Evolutionary conservation across 768 basidiomycete species (phyloP).

Genomic region (Amanita pallidorosea): DNA sequence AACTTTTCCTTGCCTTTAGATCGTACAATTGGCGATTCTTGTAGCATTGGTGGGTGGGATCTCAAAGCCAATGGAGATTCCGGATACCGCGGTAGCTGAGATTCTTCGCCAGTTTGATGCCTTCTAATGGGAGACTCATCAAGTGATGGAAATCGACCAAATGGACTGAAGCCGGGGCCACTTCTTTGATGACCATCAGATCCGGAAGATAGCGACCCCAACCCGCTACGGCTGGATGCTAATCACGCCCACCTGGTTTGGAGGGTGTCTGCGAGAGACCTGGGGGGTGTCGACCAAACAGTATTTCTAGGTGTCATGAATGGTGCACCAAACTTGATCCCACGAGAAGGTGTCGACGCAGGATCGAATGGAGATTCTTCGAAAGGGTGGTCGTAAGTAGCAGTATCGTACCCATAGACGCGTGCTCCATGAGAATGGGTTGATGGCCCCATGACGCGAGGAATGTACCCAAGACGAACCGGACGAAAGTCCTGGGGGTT

Average conservation of each 20-base stretch:
- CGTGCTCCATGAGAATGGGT: conserved; percentile 30
- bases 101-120: conserved; percentile 19
- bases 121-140: conserved; percentile 50
- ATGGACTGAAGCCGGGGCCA: conserved; percentile 12
- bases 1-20: conserved; percentile 10
- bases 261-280: conserved; percentile 47
- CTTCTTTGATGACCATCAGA: conserved; percentile 18
- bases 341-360: conserved; percentile 72
- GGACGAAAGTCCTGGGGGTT: conserved; percentile 17
- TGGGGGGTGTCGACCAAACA: conserved; percentile 31
- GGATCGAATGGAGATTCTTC: conserved; percentile 66
- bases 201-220: conserved; percentile 17
- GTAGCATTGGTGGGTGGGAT: conserved; percentile 14
- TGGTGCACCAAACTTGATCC: conserved; percentile 47
- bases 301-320: conserved; percentile 57
- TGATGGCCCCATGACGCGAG: conserved; percentile 39
- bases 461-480: conserved; percentile 37
- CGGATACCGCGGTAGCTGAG: conserved; percentile 20
- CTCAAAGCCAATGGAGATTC: conserved; percentile 22
- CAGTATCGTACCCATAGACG: conserved; percentile 26
- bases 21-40: conserved; percentile 25
- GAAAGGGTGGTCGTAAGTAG: conserved; percentile 15
- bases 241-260: conserved; percentile 20
- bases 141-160: conserved; percentile 18
- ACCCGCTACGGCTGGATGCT: conserved; percentile 16